These are phyloP conservation scores for Aeschynomene evenia DNA, from an alignment of 306 rosid species.

Conservation along the genomic window DNA sequence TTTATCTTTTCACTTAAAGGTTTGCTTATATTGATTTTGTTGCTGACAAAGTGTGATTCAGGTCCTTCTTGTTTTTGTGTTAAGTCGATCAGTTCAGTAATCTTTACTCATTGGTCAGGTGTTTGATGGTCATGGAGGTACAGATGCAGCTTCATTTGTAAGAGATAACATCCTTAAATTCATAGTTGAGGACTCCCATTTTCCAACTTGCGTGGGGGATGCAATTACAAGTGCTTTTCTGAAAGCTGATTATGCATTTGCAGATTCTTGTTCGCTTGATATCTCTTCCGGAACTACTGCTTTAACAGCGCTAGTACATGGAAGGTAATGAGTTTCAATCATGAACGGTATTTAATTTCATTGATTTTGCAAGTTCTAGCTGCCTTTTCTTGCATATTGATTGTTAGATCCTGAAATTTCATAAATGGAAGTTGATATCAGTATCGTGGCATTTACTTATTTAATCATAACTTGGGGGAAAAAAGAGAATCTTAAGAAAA, in stretches of 20 bases:
- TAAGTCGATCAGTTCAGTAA: not conserved
- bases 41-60: conserved; percentile 5
- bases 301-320: conserved; percentile 60
- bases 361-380: conserved; percentile 7
- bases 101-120: conserved; percentile 46
- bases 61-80: not conserved
- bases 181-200: conserved; percentile 66
- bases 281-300: conserved; percentile 89
- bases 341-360: conserved; percentile 2
- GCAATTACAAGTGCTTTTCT: conserved; percentile 70
- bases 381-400: conserved; percentile 4
- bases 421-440: not conserved
- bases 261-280: conserved; percentile 70
- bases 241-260: conserved; percentile 80
- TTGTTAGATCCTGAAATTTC: not conserved
- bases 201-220: conserved; percentile 54
- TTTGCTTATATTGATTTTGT: not conserved
- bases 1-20: too few species aligned
- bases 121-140: conserved; percentile 89
- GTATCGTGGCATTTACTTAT: not conserved
- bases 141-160: conserved; percentile 68
- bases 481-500: not conserved
- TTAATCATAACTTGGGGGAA: not conserved
- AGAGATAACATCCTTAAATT: conserved; percentile 70
- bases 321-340: conserved; percentile 48